Base-by-base conservation (phyloP, 192 early-diverging fungal genomes). In the Coemansia sp. region DNA sequence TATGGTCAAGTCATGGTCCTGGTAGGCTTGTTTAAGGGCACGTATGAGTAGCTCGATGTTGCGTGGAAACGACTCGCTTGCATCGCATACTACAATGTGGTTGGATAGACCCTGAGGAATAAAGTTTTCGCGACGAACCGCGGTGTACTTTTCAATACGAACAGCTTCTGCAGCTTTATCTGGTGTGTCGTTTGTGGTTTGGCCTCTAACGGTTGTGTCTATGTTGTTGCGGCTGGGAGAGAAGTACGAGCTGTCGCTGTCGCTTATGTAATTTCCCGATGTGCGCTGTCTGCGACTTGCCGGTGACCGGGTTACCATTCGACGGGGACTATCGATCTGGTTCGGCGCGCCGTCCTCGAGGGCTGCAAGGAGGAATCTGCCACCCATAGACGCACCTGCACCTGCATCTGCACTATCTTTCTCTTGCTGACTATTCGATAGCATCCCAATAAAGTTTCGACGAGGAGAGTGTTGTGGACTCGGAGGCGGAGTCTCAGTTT, bases 1-100 rank as follows among this genome's bases (percentile, higher is more conserved):
- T 6, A 78, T 40, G 1, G 64, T 30, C 9, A 78, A 45, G 4
- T 50, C 46, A 7, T 67, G 57, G 43, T 68, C 53, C 19, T 54
- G 57, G 20, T 50, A 78, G 1, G 76, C 76, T 27, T 57, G 43
- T 20, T 60, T 61, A 27, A 78, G 53, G 10, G 76, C 61, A 38
- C 52, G 69, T 4, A 72, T 49, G 2, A 78, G 65, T 23, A 72
- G 47, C 34, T 63, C 64, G 51, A 72, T 36, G 53, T 72, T 72
- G 29, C 76, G 68, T 13, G 76, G 76, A 19, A 78, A 78, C 32
- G 15, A 23, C 23, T 41, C 20, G 46, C 76, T 65, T 20, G 60
- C 48, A 24, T 72, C 69, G 34, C 69, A 68, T 7, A 78, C 49
- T 10, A 78, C 64, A 14, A 78, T 60, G 18, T 78, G 76, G 47